Percentiles rank a stretch among this genome's conserved stretches.
Conservation (phyloP, 805 yeast genomes). For the Ogataea ganodermae region DNA sequence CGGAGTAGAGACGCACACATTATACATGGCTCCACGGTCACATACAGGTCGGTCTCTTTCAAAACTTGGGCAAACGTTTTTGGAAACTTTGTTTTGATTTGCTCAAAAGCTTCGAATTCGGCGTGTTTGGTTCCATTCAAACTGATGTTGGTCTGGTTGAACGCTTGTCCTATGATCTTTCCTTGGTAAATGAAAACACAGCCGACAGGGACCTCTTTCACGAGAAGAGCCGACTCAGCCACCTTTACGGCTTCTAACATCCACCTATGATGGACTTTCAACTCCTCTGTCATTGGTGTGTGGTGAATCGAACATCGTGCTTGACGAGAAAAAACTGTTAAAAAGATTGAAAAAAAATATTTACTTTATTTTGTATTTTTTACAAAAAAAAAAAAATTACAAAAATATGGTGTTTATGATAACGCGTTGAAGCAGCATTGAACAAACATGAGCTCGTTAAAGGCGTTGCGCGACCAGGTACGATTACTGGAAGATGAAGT, state of each 20-base stretch:
- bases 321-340: not conserved
- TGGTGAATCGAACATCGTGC: too few species aligned
- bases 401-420: not conserved
- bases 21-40: constrained; percentile 96
- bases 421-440: not conserved
- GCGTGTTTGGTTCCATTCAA: constrained; percentile 91
- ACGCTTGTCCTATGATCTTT: constrained; percentile 68
- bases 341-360: not conserved
- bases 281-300: not conserved
- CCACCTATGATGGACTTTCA: constrained; percentile 32
- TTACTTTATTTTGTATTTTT: too few species aligned
- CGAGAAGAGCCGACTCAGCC: constrained; percentile 63
- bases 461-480: constrained; percentile 11
- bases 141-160: constrained; percentile 83
- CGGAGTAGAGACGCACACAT: constrained; percentile 95
- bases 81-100: constrained; percentile 41
- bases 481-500: constrained; percentile 17
- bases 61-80: constrained; percentile 40
- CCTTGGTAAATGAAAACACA: constrained; percentile 62
- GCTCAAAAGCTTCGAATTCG: constrained; percentile 78
- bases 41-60: constrained; percentile 68
- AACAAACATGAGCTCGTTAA: constrained; percentile 12
- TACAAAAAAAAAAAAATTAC: not conserved
- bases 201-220: constrained; percentile 84
- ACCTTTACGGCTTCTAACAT: constrained; percentile 56